Conservation (phyloP, 1,284 basidiomycete species). For the Mycena sp. region DNA sequence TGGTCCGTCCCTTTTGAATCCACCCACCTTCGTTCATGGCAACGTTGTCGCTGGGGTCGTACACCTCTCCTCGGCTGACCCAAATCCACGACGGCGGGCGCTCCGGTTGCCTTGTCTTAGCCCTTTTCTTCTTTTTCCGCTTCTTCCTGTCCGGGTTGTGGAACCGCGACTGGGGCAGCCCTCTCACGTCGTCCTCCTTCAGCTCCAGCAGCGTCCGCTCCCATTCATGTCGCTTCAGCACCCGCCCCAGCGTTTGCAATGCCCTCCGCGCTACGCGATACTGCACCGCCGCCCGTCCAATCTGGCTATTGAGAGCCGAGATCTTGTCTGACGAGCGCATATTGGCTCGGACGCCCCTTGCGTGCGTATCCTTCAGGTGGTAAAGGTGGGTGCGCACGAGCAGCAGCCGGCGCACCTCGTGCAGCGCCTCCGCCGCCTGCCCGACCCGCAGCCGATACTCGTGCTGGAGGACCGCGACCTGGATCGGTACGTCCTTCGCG, state of each 20-base stretch:
- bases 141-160: background rate
- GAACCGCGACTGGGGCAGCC: background rate
- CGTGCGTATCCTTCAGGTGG: too few relatives aligned
- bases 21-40: background rate
- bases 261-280: background rate
- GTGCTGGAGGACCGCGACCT: too few relatives aligned
- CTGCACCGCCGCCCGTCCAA: background rate
- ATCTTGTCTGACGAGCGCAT: too few relatives aligned
- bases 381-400: too few relatives aligned
- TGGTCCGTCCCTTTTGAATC: too few relatives aligned
- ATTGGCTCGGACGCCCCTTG: too few relatives aligned
- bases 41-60: background rate
- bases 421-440: too few relatives aligned
- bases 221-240: background rate
- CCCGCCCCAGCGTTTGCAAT: background rate
- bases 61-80: background rate
- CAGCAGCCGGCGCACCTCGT: too few relatives aligned
- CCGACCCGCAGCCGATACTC: too few relatives aligned
- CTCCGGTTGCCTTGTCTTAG: background rate
- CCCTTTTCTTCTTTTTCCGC: background rate
- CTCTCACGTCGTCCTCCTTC: slow-evolving; percentile 8
- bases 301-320: too few relatives aligned
- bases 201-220: too few relatives aligned
- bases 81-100: slow-evolving; percentile 1
- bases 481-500: too few relatives aligned